These are phyloP conservation scores for Crithidia acanthocephali DNA, from an alignment of 208 protist species.

Conservation along the genomic window DNA sequence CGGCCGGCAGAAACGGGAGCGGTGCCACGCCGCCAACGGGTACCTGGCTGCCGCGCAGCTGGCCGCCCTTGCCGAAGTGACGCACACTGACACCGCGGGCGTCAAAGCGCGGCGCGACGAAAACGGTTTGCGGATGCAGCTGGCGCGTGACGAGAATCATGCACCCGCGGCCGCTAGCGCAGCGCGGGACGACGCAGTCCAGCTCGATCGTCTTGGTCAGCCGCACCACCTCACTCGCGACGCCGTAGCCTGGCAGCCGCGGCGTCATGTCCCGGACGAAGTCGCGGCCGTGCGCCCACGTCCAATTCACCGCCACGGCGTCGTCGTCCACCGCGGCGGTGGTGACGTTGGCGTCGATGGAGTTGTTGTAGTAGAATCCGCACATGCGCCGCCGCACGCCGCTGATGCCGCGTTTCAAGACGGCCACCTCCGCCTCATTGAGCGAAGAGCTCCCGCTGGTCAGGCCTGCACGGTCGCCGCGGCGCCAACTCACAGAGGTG, in stretches of 20 bases:
- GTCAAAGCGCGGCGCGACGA: conserved; percentile 33
- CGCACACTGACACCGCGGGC: conserved; percentile 24
- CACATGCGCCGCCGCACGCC: neutral
- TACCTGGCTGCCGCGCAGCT: conserved; percentile 7
- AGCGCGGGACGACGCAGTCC: conserved; percentile 31
- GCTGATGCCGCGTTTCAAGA: neutral
- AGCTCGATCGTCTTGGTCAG: conserved; percentile 47
- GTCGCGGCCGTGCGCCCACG: conserved; percentile 7
- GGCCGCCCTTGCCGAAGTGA: conserved; percentile 38
- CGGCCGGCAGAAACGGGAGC: conserved; percentile 34
- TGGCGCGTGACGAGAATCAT: conserved; percentile 29
- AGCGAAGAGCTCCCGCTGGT: conserved; percentile 24
- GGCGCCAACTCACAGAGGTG: conserved; percentile 6
- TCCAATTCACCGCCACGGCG: conserved; percentile 6
- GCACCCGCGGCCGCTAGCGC: conserved; percentile 13
- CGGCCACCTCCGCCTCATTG: conserved; percentile 25
- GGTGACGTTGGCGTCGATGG: neutral
- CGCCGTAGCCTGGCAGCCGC: neutral
- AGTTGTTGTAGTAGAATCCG: neutral
- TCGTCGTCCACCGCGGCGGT: neutral
- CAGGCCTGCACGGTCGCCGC: conserved; percentile 23
- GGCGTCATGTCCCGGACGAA: conserved; percentile 6
- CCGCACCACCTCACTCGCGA: conserved; percentile 31
- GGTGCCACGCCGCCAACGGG: neutral
- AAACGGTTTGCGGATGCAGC: conserved; percentile 18